A percentile compares a stretch with the other conserved stretches of the same genome.
phyloP scores from a whole-genome alignment of 495 filamentous ascomycete species.

The Penicillium manginii region DNA sequence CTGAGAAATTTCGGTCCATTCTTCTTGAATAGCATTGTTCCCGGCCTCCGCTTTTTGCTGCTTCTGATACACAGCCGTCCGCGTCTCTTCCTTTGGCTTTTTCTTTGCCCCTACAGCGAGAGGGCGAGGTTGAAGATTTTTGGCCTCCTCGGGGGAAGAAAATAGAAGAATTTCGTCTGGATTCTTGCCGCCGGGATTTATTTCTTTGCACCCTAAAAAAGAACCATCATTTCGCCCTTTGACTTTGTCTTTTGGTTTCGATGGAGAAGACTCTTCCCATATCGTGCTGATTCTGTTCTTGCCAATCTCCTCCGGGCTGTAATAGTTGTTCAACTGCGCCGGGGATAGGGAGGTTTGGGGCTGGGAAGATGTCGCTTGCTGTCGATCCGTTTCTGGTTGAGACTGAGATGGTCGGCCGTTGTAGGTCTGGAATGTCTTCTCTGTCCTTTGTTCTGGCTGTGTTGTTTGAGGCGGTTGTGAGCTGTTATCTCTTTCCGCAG shows the following conservation, averaged over 20 bases:
- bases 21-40: conserved; percentile 29
- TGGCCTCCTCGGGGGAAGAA: conserved; percentile 34
- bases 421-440: conserved; percentile 22
- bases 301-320: conserved; percentile 50
- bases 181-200: conserved; percentile 41
- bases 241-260: conserved; percentile 31
- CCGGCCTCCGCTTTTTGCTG: conserved; percentile 25
- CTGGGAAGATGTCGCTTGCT: conserved; percentile 6
- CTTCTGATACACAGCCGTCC: conserved; percentile 12
- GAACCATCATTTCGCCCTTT: conserved; percentile 41
- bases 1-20: conserved; percentile 41
- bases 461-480: background rate
- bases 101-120: conserved; percentile 30
- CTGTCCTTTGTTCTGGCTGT: conserved; percentile 14
- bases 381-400: conserved; percentile 16
- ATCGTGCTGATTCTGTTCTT: conserved; percentile 44
- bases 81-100: conserved; percentile 29
- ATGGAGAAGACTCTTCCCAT: conserved; percentile 38
- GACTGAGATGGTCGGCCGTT: conserved; percentile 22
- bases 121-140: conserved; percentile 29
- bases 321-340: conserved; percentile 29
- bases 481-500: conserved; percentile 27
- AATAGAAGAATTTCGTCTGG: conserved; percentile 49
- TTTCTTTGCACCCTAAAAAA: conserved; percentile 54
- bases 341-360: conserved; percentile 5